Conservation (phyloP, 768 basidiomycete species). For the Psilocybe cubensis region DNA sequence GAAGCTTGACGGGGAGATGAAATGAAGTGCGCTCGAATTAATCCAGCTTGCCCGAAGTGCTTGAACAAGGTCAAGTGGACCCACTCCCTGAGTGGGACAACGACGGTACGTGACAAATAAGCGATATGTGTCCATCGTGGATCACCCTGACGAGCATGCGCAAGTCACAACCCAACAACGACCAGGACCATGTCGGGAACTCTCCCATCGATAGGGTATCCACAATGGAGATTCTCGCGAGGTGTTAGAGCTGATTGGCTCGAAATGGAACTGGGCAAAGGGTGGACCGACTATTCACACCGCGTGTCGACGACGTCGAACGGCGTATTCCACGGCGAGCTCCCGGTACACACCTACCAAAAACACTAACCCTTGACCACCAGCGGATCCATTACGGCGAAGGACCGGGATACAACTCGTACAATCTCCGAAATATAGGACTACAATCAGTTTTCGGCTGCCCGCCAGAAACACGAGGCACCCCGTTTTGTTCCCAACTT, state of each 20-base stretch:
- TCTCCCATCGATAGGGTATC: conserved; percentile 13
- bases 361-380: conserved; percentile 15
- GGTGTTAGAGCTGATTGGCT: conserved; percentile 14
- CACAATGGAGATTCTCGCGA: conserved; percentile 17
- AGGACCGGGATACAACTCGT: conserved; percentile 30
- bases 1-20: background rate
- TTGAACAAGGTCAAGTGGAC: background rate
- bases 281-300: conserved; percentile 33
- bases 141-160: conserved; percentile 6
- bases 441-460: conserved; percentile 37
- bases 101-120: conserved; percentile 5
- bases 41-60: conserved; percentile 6
- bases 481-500: conserved; percentile 39
- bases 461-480: conserved; percentile 44
- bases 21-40: conserved; percentile 1
- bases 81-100: conserved; percentile 3
- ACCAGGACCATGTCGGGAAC: too few relatives aligned
- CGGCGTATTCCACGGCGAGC: conserved; percentile 2
- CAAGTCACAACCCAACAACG: background rate
- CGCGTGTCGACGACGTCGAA: conserved; percentile 22
- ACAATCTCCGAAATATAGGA: conserved; percentile 25
- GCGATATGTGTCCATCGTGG: conserved; percentile 4
- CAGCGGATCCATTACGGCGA: conserved; percentile 33
- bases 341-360: conserved; percentile 11
- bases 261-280: conserved; percentile 36